phyloP scores from a whole-genome alignment of 495 filamentous ascomycete genomes.

The Aspergillus sclerotiicarbonarius region DNA sequence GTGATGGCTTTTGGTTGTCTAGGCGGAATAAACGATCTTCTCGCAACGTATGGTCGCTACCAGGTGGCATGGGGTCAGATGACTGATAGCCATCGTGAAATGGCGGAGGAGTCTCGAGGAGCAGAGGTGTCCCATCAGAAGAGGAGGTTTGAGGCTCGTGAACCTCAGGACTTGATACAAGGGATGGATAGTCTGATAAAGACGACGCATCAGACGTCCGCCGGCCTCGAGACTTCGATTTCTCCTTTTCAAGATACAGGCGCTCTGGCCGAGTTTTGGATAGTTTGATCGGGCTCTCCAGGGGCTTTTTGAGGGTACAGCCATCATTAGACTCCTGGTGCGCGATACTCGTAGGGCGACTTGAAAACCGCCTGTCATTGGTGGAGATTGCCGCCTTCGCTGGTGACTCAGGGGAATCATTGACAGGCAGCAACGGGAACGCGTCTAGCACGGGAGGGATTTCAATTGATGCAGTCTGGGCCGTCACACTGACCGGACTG shows the following conservation, averaged over 20 bases:
- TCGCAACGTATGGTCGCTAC: conserved; percentile 33
- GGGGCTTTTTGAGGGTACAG: conserved; percentile 23
- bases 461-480: neutral
- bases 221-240: conserved; percentile 22
- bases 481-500: neutral
- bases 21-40: conserved; percentile 34
- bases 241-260: conserved; percentile 25
- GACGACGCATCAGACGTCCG: conserved; percentile 37
- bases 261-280: conserved; percentile 29
- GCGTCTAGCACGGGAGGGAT: neutral
- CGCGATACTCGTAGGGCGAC: neutral
- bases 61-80: conserved; percentile 17
- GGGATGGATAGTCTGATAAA: conserved; percentile 36
- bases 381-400: neutral
- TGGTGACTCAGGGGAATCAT: neutral
- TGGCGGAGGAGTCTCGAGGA: conserved; percentile 30
- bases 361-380: neutral
- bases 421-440: neutral
- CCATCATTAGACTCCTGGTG: conserved; percentile 1
- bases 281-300: conserved; percentile 45
- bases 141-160: conserved; percentile 30
- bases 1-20: conserved; percentile 27
- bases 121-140: conserved; percentile 27
- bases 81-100: conserved; percentile 19
- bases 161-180: conserved; percentile 34